A percentile compares a stretch with the other conserved stretches of the same genome.
phyloP scores from a whole-genome alignment of 1,139 yeast species.

The Saccharomyces pastorianus region DNA sequence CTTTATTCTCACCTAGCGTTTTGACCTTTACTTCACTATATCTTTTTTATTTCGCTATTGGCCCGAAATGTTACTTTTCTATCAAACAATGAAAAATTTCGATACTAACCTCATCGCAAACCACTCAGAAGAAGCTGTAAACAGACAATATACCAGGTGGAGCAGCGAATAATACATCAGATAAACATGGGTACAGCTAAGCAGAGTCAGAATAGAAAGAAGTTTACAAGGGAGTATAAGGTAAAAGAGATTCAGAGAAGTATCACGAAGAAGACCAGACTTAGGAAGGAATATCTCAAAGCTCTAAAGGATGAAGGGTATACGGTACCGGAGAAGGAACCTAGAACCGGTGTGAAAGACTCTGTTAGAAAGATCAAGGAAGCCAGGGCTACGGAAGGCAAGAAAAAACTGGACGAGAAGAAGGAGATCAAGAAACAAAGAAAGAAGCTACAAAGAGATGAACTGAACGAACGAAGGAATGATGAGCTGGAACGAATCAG shows the following conservation, averaged over 20 bases:
- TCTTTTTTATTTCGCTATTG: background rate
- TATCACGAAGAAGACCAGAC: constrained; percentile 71
- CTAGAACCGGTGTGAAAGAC: constrained; percentile 14
- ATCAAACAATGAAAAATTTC: constrained; percentile 1
- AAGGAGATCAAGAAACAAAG: constrained; percentile 41
- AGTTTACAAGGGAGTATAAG: constrained; percentile 30
- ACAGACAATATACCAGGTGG: background rate
- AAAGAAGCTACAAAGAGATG: constrained; percentile 36
- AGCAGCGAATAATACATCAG: background rate
- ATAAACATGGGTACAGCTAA: constrained; percentile 17
- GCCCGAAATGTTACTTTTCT: background rate
- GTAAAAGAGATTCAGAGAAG: constrained; percentile 61
- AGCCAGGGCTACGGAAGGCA: constrained; percentile 17
- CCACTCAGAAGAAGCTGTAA: background rate
- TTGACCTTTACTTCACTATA: background rate
- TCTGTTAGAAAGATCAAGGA: constrained; percentile 16
- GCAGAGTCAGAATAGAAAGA: constrained; percentile 21
- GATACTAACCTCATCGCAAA: constrained; percentile 6
- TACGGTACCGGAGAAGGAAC: constrained; percentile 35
- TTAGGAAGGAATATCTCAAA: constrained; percentile 76
- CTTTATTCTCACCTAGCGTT: background rate
- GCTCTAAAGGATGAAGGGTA: constrained; percentile 66
- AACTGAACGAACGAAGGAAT: constrained; percentile 31
- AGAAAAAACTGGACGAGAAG: constrained; percentile 31
- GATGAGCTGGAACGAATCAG: constrained; percentile 26